phyloP scores from a whole-genome alignment of 2,329 filamentous ascomycete genomes.

The Pestalotiopsis sp. region DNA sequence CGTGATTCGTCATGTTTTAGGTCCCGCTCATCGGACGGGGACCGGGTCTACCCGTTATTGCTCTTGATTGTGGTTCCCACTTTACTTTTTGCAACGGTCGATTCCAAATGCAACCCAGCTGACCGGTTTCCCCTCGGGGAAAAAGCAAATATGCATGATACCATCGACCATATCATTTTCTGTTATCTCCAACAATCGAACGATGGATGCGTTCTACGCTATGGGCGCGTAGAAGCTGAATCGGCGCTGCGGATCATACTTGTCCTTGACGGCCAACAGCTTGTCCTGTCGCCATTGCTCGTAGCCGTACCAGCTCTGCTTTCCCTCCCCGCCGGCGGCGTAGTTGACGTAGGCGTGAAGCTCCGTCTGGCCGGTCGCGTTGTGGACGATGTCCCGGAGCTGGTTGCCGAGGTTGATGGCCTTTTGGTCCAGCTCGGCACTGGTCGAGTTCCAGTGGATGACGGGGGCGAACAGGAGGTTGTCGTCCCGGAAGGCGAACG shows the following conservation, averaged over 20 bases:
- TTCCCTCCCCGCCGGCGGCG: conserved; percentile 48
- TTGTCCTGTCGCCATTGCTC: conserved; percentile 51
- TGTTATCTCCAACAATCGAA: not conserved
- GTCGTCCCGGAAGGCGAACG: conserved; percentile 48
- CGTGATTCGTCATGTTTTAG: not conserved
- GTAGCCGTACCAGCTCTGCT: conserved; percentile 47
- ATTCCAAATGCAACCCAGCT: not conserved
- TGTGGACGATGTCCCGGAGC: conserved; percentile 39
- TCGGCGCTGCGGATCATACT: conserved; percentile 47
- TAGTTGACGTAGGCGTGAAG: conserved; percentile 54
- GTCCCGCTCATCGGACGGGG: not conserved
- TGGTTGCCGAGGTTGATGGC: conserved; percentile 39
- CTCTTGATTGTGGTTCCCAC: not conserved
- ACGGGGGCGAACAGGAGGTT: conserved; percentile 44
- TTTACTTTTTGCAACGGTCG: not conserved
- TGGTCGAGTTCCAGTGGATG: conserved; percentile 37
- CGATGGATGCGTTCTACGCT: not conserved
- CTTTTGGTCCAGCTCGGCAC: conserved; percentile 32
- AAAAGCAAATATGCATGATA: not conserved
- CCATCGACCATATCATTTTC: not conserved
- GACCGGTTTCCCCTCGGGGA: not conserved
- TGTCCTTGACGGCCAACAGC: conserved; percentile 47
- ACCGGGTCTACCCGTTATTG: not conserved
- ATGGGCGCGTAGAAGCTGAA: conserved; percentile 15
- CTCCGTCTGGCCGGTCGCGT: conserved; percentile 33